These are phyloP conservation scores for Ogataea pini DNA, from an alignment of 805 yeast genomes.

Conservation along the genomic window DNA sequence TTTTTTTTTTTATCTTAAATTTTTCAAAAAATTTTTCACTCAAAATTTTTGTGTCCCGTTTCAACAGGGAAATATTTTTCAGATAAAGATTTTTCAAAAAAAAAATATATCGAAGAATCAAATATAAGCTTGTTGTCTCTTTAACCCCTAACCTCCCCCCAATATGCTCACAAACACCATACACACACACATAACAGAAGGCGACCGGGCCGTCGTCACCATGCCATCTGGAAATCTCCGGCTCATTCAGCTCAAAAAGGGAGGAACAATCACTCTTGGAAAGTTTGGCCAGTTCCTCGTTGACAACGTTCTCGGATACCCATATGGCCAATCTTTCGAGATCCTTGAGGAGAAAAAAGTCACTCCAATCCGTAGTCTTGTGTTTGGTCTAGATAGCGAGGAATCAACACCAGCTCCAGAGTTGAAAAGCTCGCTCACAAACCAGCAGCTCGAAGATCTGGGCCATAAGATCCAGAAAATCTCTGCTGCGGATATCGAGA, in stretches of 20 bases:
- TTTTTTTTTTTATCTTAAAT: conserved; percentile 2
- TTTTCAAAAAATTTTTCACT: conserved; percentile 10
- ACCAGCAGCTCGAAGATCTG: conserved; percentile 65
- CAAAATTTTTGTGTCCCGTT: conserved; percentile 21
- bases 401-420: conserved; percentile 29
- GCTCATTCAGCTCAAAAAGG: conserved; percentile 64
- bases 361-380: conserved; percentile 46
- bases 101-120: not conserved
- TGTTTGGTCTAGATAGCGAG: conserved; percentile 28
- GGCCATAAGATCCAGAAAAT: conserved; percentile 74
- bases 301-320: conserved; percentile 72
- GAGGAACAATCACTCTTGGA: conserved; percentile 71
- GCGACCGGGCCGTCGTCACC: conserved; percentile 62
- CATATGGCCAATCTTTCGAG: conserved; percentile 89
- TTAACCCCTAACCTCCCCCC: too few species aligned
- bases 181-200: conserved; percentile 38
- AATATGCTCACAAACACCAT: not conserved
- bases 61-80: conserved; percentile 8
- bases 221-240: conserved; percentile 82
- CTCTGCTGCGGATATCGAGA: conserved; percentile 79
- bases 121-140: too few species aligned
- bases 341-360: conserved; percentile 58
- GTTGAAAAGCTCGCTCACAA: conserved; percentile 51
- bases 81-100: conserved; percentile 2
- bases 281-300: conserved; percentile 87